A percentile compares a stretch with the other conserved stretches of the same genome.
These are phyloP conservation scores for Kodamaea sp. DNA, from an alignment of 1,139 yeast species.

Conservation along the genomic window DNA sequence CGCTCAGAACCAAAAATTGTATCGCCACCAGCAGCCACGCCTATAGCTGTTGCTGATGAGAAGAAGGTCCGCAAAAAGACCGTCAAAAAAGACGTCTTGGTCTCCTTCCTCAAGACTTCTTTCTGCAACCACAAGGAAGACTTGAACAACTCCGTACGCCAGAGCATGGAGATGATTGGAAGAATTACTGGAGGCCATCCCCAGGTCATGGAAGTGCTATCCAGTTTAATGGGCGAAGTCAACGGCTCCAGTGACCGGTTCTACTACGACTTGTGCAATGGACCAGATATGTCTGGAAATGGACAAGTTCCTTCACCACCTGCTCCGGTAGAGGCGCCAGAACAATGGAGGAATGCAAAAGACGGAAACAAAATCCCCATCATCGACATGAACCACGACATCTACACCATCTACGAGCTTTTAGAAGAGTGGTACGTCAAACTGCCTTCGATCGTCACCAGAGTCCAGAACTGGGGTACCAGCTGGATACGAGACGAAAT, in stretches of 20 bases:
- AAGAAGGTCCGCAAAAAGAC: constrained; percentile 3
- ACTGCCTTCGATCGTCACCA: constrained; percentile 13
- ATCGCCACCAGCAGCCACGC: not conserved
- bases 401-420: constrained; percentile 16
- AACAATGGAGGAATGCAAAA: not conserved
- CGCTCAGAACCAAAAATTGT: not conserved
- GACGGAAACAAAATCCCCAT: constrained; percentile 3
- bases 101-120: constrained; percentile 8
- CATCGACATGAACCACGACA: constrained; percentile 19
- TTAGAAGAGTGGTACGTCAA: constrained; percentile 18
- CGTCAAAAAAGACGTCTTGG: constrained; percentile 4
- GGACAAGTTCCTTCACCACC: not conserved
- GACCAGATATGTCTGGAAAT: constrained; percentile 2
- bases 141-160: constrained; percentile 8
- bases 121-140: constrained; percentile 11
- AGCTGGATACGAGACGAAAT: constrained; percentile 19
- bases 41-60: not conserved
- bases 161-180: constrained; percentile 6
- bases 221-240: constrained; percentile 9
- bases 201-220: constrained; percentile 10
- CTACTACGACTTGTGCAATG: constrained; percentile 8
- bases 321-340: not conserved
- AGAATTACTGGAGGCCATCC: constrained; percentile 5
- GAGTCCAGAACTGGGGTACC: constrained; percentile 17
- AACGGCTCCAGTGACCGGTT: constrained; percentile 10